phyloP scores from a whole-genome alignment of 2,329 filamentous ascomycete species.

The Alternaria sp. region DNA sequence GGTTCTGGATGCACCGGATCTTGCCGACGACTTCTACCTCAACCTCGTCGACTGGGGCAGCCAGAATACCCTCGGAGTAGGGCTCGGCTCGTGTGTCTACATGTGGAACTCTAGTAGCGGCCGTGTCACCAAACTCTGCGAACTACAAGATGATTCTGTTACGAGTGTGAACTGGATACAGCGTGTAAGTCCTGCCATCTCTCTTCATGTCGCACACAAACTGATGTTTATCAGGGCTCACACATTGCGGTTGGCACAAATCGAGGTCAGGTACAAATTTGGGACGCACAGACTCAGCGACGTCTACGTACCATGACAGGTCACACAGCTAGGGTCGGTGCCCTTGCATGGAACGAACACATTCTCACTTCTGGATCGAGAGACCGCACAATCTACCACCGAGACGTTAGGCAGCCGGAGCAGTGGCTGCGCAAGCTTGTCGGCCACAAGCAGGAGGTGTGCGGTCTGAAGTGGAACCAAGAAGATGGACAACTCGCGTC shows the following conservation, averaged over 20 bases:
- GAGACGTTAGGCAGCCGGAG: slow-evolving; percentile 90
- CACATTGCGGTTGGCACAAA: slow-evolving; percentile 95
- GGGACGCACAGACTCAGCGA: slow-evolving; percentile 89
- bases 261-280: slow-evolving; percentile 95
- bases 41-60: slow-evolving; percentile 98
- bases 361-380: slow-evolving; percentile 95
- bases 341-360: slow-evolving; percentile 96
- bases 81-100: slow-evolving; percentile 90
- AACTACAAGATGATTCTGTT: slow-evolving; percentile 89
- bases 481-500: slow-evolving; percentile 95
- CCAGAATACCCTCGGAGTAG: slow-evolving; percentile 91
- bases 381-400: slow-evolving; percentile 92
- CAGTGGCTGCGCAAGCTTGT: slow-evolving; percentile 88
- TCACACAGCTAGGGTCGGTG: slow-evolving; percentile 90
- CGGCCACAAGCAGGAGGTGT: slow-evolving; percentile 98
- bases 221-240: slow-evolving; percentile 67
- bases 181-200: slow-evolving; percentile 60
- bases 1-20: slow-evolving; percentile 92
- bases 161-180: slow-evolving; percentile 99
- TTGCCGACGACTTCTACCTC: slow-evolving; percentile 97
- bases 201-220: not conserved
- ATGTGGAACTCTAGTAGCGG: slow-evolving; percentile 97
- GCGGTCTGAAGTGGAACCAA: slow-evolving; percentile 94
- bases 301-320: slow-evolving; percentile 95
- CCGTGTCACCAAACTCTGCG: slow-evolving; percentile 91